Evolutionary conservation across 768 basidiomycete genomes (phyloP).

Genomic region (Termitomyces sp.): DNA sequence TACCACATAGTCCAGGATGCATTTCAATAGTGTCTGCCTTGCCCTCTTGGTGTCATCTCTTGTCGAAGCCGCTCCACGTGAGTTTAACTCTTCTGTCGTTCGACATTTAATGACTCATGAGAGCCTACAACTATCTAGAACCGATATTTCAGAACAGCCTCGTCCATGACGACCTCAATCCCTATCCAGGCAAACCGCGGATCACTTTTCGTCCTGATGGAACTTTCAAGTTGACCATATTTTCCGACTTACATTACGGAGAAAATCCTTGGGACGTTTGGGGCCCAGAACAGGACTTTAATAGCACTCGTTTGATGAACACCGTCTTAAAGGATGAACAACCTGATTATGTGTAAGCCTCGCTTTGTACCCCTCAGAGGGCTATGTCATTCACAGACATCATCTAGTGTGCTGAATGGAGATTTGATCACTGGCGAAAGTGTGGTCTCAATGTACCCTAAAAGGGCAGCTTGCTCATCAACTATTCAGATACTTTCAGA

Average conservation of each 20-base stretch:
- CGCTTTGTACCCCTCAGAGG: neutral
- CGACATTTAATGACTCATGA: neutral
- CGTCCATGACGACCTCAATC: slow-evolving; percentile 24
- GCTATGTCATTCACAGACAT: slow-evolving; percentile 3
- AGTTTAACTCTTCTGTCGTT: neutral
- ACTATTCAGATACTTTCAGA: slow-evolving; percentile 52
- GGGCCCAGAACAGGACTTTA: slow-evolving; percentile 67
- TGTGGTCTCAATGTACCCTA: slow-evolving; percentile 23
- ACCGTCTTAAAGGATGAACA: slow-evolving; percentile 53
- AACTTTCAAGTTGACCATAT: slow-evolving; percentile 70
- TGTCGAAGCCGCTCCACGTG: slow-evolving; percentile 10
- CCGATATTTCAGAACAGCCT: neutral
- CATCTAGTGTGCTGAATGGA: slow-evolving; percentile 62
- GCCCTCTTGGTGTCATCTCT: slow-evolving; percentile 1
- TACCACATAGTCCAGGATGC: neutral
- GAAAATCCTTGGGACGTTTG: slow-evolving; percentile 71
- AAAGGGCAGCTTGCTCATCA: neutral
- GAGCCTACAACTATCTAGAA: slow-evolving; percentile 1
- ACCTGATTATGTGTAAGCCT: slow-evolving; percentile 67
- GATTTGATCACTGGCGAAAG: slow-evolving; percentile 76
- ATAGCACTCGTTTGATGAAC: slow-evolving; percentile 60
- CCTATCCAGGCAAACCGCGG: slow-evolving; percentile 41
- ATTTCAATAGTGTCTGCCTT: neutral
- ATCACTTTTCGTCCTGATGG: slow-evolving; percentile 57
- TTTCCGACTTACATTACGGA: slow-evolving; percentile 76